These are phyloP conservation scores for Besnoitia besnoiti DNA, from an alignment of 169 alveolate genomes.

Conservation along the genomic window DNA sequence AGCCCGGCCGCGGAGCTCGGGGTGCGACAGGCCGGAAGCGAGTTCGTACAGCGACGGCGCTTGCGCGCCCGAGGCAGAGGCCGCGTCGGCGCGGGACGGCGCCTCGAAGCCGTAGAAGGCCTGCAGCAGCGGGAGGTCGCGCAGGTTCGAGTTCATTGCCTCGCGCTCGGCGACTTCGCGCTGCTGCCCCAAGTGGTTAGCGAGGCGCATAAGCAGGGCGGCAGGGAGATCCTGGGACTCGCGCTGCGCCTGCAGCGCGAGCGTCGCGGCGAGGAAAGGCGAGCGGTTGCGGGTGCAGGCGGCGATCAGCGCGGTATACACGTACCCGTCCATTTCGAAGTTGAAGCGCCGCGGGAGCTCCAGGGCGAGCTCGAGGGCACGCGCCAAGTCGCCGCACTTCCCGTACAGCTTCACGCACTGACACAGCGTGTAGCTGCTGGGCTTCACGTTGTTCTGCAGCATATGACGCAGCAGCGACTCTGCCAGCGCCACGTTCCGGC, in stretches of 20 bases:
- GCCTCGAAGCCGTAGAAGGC: no score
- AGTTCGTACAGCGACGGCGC: no score
- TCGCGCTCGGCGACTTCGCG: neutral
- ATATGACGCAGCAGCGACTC: slow-evolving; percentile 31
- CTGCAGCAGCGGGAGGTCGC: neutral
- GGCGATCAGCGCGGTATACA: slow-evolving; percentile 82
- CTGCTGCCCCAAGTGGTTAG: neutral
- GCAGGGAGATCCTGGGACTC: neutral
- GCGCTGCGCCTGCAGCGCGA: slow-evolving; percentile 15
- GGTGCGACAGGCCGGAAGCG: no score
- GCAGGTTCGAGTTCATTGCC: neutral
- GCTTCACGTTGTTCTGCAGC: slow-evolving; percentile 69
- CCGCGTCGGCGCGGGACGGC: no score
- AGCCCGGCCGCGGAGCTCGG: no score
- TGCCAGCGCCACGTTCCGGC: neutral
- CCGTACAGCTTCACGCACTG: slow-evolving; percentile 54
- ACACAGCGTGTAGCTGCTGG: slow-evolving; percentile 80
- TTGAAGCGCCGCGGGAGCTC: slow-evolving; percentile 74
- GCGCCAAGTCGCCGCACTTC: slow-evolving; percentile 75
- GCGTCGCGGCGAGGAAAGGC: slow-evolving; percentile 1
- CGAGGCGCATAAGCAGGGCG: neutral
- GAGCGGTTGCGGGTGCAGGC: slow-evolving; percentile 79
- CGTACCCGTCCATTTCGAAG: slow-evolving; percentile 77
- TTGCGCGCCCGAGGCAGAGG: no score
- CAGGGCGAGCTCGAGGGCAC: slow-evolving; percentile 74